Conservation (phyloP, 768 basidiomycete species). For the Tylopilus rubrobrunneus region DNA sequence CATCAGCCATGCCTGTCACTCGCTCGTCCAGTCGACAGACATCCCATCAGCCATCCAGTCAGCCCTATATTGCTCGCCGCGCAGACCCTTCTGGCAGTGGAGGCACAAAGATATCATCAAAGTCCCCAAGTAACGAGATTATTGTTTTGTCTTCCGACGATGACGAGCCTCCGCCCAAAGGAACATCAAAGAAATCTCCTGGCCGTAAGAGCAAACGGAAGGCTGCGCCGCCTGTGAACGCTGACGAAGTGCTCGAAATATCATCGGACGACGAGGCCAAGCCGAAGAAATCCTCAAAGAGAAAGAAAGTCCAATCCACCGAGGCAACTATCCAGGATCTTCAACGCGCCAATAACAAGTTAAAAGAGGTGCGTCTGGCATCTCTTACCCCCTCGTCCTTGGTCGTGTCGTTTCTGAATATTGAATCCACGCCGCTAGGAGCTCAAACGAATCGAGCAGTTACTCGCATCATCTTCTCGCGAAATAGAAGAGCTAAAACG, state of each 20-base stretch:
- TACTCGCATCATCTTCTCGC: constrained; percentile 7
- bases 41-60: not conserved
- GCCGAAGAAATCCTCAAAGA: constrained; percentile 4
- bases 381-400: not conserved
- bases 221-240: constrained; percentile 13
- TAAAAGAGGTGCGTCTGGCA: constrained; percentile 38
- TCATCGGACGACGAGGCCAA: constrained; percentile 50
- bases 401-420: not conserved
- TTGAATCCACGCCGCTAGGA: constrained; percentile 13
- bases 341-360: constrained; percentile 38
- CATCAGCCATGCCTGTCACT: constrained; percentile 25
- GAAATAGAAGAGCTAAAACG: constrained; percentile 23
- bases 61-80: constrained; percentile 8
- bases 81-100: constrained; percentile 4
- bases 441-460: constrained; percentile 9
- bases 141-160: constrained; percentile 35
- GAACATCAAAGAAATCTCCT: constrained; percentile 13
- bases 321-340: constrained; percentile 20
- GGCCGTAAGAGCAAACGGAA: constrained; percentile 14
- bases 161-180: constrained; percentile 23
- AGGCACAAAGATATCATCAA: constrained; percentile 14
- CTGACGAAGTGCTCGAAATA: constrained; percentile 49
- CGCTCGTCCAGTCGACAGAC: constrained; percentile 24
- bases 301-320: constrained; percentile 18
- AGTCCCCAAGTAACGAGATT: constrained; percentile 21